phyloP scores from a whole-genome alignment of 2,329 filamentous ascomycete species.

The Ophiostoma pallidulum region DNA sequence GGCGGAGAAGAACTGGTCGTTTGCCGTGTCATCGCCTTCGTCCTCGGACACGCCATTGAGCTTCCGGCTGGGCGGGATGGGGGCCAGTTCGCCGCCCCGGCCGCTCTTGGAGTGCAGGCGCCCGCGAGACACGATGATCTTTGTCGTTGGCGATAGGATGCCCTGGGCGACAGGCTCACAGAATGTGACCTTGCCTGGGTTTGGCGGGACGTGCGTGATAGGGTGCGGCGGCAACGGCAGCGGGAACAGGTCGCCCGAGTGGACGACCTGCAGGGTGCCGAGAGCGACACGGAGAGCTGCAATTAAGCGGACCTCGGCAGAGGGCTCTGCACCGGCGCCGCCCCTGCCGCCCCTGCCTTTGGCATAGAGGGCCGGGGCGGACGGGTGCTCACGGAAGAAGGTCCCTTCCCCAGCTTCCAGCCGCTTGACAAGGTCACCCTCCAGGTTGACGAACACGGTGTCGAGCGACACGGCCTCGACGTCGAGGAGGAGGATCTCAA shows the following conservation, averaged over 20 bases:
- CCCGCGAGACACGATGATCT: slow-evolving; percentile 68
- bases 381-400: slow-evolving; percentile 59
- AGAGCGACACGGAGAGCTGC: slow-evolving; percentile 66
- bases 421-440: slow-evolving; percentile 68
- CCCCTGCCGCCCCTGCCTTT: slow-evolving; percentile 26
- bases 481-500: slow-evolving; percentile 77
- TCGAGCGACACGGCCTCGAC: slow-evolving; percentile 72
- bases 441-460: slow-evolving; percentile 76
- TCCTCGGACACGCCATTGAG: slow-evolving; percentile 51
- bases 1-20: slow-evolving; percentile 87
- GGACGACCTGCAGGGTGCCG: slow-evolving; percentile 63
- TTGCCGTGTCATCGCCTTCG: slow-evolving; percentile 68
- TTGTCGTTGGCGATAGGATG: slow-evolving; percentile 64
- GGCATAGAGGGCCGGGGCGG: slow-evolving; percentile 17
- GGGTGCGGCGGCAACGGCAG: slow-evolving; percentile 76
- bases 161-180: slow-evolving; percentile 94
- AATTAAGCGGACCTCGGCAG: slow-evolving; percentile 49
- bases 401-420: slow-evolving; percentile 75
- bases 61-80: slow-evolving; percentile 38
- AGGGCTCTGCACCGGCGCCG: slow-evolving; percentile 18
- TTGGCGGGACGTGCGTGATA: slow-evolving; percentile 74
- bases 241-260: slow-evolving; percentile 68
- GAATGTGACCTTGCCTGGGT: slow-evolving; percentile 79
- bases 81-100: slow-evolving; percentile 23
- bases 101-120: slow-evolving; percentile 43